phyloP scores from a whole-genome alignment of 495 filamentous ascomycete genomes.

The Aspergillus olivimuriae region DNA sequence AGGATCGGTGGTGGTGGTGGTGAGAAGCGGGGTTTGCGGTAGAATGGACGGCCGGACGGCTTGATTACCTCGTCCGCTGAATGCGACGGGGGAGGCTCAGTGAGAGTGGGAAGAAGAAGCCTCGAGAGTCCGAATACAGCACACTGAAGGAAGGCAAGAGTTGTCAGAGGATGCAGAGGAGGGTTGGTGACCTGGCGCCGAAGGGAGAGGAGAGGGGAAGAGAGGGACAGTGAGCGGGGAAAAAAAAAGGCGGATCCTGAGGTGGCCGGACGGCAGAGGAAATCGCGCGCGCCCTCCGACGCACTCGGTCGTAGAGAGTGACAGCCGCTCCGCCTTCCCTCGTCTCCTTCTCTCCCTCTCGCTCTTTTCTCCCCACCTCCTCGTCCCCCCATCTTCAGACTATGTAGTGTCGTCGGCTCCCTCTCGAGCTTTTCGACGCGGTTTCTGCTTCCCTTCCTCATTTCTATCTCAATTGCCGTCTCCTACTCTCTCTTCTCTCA shows the following conservation, averaged over 20 bases:
- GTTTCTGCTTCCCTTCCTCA: slow-evolving; percentile 14
- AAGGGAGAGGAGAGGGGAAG: slow-evolving; percentile 15
- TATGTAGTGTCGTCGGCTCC: slow-evolving; percentile 43
- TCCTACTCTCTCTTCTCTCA: slow-evolving; percentile 20
- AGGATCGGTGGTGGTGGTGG: neutral
- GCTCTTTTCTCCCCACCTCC: slow-evolving; percentile 21
- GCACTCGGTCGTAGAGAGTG: too few species aligned
- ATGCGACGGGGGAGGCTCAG: too few species aligned
- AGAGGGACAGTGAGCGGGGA: slow-evolving; percentile 1
- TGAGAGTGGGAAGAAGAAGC: too few species aligned
- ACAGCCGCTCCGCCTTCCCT: too few species aligned
- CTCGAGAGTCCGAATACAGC: too few species aligned
- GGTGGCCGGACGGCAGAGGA: slow-evolving; percentile 7
- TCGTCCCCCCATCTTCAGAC: slow-evolving; percentile 31
- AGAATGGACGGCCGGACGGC: neutral
- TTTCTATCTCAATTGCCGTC: slow-evolving; percentile 24
- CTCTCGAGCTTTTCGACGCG: slow-evolving; percentile 31
- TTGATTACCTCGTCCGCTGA: neutral
- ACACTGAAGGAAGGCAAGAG: too few species aligned
- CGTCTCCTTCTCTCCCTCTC: slow-evolving; percentile 16
- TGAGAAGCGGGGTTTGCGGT: neutral
- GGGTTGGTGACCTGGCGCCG: too few species aligned
- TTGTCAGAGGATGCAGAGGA: too few species aligned
- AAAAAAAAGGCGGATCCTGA: slow-evolving; percentile 6
- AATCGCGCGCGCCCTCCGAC: too few species aligned